These are phyloP conservation scores for Saraca asoca DNA, from an alignment of 331 rosid genomes.

Conservation along the genomic window DNA sequence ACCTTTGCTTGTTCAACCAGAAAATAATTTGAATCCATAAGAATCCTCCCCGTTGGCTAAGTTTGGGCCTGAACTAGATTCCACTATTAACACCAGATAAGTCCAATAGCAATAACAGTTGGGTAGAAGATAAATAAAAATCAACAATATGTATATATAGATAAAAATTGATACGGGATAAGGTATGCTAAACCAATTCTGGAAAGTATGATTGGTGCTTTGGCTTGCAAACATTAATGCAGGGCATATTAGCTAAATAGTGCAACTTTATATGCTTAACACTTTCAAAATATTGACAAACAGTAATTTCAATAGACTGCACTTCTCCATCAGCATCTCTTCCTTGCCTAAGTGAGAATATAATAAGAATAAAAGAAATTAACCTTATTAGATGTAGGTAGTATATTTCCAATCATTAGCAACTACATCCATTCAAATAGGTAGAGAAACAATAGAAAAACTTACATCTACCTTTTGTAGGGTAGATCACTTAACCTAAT, in stretches of 20 bases:
- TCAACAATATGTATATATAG: too few relatives aligned
- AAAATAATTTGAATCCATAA: too few relatives aligned
- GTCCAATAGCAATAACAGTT: too few relatives aligned
- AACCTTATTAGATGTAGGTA: slow-evolving; percentile 1
- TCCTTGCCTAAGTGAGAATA: slow-evolving; percentile 37
- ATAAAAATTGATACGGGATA: too few relatives aligned
- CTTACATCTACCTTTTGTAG: slow-evolving; percentile 39
- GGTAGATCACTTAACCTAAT: slow-evolving; percentile 38
- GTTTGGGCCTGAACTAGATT: too few relatives aligned
- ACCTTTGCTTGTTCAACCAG: too few relatives aligned
- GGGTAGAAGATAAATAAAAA: too few relatives aligned
- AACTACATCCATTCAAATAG: background rate
- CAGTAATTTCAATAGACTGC: slow-evolving; percentile 31
- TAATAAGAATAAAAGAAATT: background rate
- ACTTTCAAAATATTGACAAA: slow-evolving; percentile 30
- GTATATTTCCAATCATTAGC: background rate
- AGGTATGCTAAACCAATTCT: too few relatives aligned
- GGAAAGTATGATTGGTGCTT: slow-evolving; percentile 42
- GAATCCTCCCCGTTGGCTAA: too few relatives aligned
- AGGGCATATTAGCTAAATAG: slow-evolving; percentile 38
- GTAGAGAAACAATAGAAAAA: background rate
- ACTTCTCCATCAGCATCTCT: slow-evolving; percentile 31
- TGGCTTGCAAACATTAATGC: slow-evolving; percentile 50
- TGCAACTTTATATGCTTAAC: slow-evolving; percentile 22
- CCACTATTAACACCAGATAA: too few relatives aligned